These are phyloP conservation scores for Dictyostelium firmibasis DNA, from an alignment of 78 protist genomes.

Conservation along the genomic window DNA sequence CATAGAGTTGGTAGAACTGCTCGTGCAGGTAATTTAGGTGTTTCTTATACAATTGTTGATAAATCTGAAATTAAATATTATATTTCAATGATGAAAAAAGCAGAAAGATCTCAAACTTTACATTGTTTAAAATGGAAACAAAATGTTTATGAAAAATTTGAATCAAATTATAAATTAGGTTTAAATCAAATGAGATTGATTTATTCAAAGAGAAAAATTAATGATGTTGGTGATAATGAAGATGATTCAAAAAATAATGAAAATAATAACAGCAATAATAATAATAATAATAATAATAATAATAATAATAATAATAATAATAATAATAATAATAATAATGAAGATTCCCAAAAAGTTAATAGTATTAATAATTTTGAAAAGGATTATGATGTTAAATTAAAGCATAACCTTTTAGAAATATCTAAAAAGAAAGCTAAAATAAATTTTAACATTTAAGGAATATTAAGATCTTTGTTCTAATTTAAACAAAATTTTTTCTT, in stretches of 20 bases:
- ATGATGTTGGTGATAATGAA: not conserved
- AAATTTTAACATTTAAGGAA: conserved; percentile 32
- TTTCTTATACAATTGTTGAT: conserved; percentile 61
- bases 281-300: not conserved
- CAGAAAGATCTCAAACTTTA: conserved; percentile 33
- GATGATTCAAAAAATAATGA: not conserved
- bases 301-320: not conserved
- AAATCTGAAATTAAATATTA: conserved; percentile 12
- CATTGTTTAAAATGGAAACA: conserved; percentile 12
- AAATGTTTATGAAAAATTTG: not conserved
- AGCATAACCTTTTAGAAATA: conserved; percentile 18
- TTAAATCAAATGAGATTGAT: conserved; percentile 44
- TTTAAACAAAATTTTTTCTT: not conserved
- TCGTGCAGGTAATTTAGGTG: conserved; percentile 96
- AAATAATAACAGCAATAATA: too few relatives aligned
- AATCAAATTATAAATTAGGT: conserved; percentile 1
- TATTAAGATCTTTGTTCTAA: not conserved
- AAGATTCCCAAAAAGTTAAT: not conserved
- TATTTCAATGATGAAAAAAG: conserved; percentile 29
- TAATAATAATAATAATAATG: not conserved
- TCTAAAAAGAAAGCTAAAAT: conserved; percentile 28
- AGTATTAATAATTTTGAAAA: not conserved
- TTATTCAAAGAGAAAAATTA: conserved; percentile 23
- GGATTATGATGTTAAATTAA: not conserved
- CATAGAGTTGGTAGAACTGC: conserved; percentile 99